Conservation (phyloP, 2,329 filamentous ascomycete species). For the Furcasterigmium sp. region DNA sequence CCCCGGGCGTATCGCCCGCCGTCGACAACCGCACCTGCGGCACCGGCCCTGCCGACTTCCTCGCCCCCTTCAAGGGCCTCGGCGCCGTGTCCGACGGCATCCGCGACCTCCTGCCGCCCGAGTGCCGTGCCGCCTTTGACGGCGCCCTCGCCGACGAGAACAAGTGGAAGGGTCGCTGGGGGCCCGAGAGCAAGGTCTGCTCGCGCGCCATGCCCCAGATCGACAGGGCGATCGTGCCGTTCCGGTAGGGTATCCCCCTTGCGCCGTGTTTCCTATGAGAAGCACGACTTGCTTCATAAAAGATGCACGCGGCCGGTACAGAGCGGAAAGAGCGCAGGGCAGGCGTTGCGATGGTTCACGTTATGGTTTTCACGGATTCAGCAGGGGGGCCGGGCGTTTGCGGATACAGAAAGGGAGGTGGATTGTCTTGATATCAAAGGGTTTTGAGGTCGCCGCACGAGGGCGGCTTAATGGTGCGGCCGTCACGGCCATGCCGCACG, state of each 20-base stretch:
- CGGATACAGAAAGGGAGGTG: too few species aligned
- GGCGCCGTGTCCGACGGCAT: conserved; percentile 61
- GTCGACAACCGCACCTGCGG: conserved; percentile 20
- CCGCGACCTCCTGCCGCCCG: conserved; percentile 58
- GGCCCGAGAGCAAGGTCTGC: conserved; percentile 56
- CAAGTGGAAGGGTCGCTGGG: conserved; percentile 72
- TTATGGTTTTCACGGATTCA: too few species aligned
- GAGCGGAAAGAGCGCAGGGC: not conserved
- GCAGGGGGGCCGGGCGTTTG: too few species aligned
- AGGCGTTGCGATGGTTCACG: too few species aligned
- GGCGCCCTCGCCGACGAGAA: conserved; percentile 58
- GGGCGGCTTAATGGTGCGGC: too few species aligned
- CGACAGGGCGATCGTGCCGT: conserved; percentile 60
- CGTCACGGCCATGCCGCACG: too few species aligned
- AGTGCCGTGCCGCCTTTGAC: conserved; percentile 70
- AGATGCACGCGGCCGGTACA: not conserved
- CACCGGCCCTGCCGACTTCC: conserved; percentile 32
- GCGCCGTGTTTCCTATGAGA: too few species aligned
- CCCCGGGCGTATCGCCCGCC: conserved; percentile 37
- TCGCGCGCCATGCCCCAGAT: conserved; percentile 49
- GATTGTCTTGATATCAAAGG: too few species aligned
- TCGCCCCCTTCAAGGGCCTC: conserved; percentile 55
- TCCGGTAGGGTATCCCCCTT: too few species aligned
- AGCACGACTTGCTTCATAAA: too few species aligned
- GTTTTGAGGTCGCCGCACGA: too few species aligned